Evolutionary conservation across 148 eudicot species (phyloP), one percentile per base, ranked within the genome.

Genomic region (Nepenthes mirabilis): DNA sequence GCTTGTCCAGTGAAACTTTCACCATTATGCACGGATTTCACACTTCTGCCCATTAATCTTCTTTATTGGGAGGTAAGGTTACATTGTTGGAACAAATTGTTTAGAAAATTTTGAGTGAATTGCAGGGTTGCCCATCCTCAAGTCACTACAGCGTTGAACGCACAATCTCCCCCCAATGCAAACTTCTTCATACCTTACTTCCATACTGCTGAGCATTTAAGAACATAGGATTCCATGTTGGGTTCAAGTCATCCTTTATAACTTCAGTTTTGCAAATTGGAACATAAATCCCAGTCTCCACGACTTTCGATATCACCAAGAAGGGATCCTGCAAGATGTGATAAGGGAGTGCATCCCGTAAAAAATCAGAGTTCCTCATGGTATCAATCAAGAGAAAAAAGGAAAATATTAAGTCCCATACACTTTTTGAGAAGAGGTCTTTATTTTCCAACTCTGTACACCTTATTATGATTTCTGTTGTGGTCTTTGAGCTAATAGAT

Each of bases 241-340:
- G 99, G 65, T 76, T 72, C 43, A 80, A 75, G 63, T 94, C 84
- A 76, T 90, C 82, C 81, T 82, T 84, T 69, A 89, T 51, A 45
- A 84, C 95, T 72, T 94, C 97, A 23, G 99, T 94, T 80, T 82
- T 94, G 80, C 86, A 86, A 64, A 94, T 80, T 59, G 97, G 99
- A 73, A 89, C 60, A 52, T 75, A 48, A 36, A 63, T 54, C 52
- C 95, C 95, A 78, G 75, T 65, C 75, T 94, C 95, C 61, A 72
- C 70, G 51, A 55, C 66, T 78, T 78, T 94, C 58, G 95, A 89
- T 74, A 94, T 83, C 68, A 87, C 80, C 67, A 94, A 68, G 63
- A 94, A 82, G 11, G 99, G 93, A 68, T 94, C 99, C 99, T 94
- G 84, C 76, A 78, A 78, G 37, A 79, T 53, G 62, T 65, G 62